These are phyloP conservation scores for Biscogniauxia mediterranea DNA, from an alignment of 2,329 filamentous ascomycete species.

Conservation along the genomic window DNA sequence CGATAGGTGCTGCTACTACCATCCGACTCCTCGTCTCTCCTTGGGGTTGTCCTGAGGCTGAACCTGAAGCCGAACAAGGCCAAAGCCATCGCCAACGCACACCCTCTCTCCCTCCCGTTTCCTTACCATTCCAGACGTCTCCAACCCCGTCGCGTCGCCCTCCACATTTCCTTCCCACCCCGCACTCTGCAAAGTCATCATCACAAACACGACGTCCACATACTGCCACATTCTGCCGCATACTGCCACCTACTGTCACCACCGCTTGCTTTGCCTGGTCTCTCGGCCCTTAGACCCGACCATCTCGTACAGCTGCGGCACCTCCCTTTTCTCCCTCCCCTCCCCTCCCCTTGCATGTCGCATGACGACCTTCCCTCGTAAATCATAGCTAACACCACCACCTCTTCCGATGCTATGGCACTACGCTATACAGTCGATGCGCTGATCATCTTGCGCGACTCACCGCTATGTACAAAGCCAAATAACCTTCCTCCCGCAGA, in stretches of 20 bases:
- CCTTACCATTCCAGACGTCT: constrained; percentile 1
- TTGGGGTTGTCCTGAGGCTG: background rate
- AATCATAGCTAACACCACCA: constrained; percentile 1
- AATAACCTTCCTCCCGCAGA: constrained; percentile 76
- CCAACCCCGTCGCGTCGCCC: constrained; percentile 6
- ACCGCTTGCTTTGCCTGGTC: too few species aligned
- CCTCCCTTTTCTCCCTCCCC: background rate
- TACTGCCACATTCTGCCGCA: background rate
- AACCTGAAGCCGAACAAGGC: background rate
- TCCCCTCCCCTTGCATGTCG: background rate
- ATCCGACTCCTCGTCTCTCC: too few species aligned
- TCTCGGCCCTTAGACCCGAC: background rate
- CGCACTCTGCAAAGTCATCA: constrained; percentile 16
- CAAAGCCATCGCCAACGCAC: background rate
- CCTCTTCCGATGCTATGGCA: constrained; percentile 43
- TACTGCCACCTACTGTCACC: background rate
- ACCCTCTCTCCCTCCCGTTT: background rate
- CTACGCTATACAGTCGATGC: constrained; percentile 73
- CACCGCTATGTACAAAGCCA: constrained; percentile 81
- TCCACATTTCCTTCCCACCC: constrained; percentile 15
- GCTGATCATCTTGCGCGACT: constrained; percentile 73
- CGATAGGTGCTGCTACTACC: too few species aligned
- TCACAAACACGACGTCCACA: background rate
- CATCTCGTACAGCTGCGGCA: background rate
- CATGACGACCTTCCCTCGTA: background rate